These are phyloP conservation scores for Lupinus albus DNA, from an alignment of 306 rosid genomes.

Conservation along the genomic window DNA sequence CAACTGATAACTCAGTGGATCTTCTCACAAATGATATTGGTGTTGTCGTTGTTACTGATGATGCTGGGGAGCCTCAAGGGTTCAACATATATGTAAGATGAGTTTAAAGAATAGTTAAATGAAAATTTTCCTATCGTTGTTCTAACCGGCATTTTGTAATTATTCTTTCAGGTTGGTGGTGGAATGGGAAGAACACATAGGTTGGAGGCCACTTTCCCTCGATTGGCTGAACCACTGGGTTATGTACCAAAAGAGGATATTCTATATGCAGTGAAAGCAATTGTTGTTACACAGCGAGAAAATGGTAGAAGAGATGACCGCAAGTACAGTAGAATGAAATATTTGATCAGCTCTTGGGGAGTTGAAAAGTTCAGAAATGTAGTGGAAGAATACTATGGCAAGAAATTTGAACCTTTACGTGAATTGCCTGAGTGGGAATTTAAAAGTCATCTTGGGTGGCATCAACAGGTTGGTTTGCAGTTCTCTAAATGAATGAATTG, in stretches of 20 bases:
- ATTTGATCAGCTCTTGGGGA: constrained; percentile 93
- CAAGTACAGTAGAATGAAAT: constrained; percentile 92
- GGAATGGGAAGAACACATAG: constrained; percentile 99
- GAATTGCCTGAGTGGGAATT: constrained; percentile 91
- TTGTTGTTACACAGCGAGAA: constrained; percentile 93
- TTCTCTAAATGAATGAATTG: constrained; percentile 37
- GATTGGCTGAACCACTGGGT: constrained; percentile 85
- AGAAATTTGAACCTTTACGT: constrained; percentile 79
- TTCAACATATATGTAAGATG: constrained; percentile 87
- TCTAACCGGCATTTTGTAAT: constrained; percentile 37
- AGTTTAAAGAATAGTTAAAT: constrained; percentile 15
- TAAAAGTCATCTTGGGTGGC: constrained; percentile 95
- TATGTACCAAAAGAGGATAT: constrained; percentile 95
- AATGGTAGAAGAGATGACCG: constrained; percentile 98
- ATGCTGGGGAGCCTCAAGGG: constrained; percentile 84
- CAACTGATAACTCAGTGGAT: constrained; percentile 94
- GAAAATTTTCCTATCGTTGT: constrained; percentile 19
- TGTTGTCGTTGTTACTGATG: constrained; percentile 77
- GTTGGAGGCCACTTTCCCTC: constrained; percentile 82
- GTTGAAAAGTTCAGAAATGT: constrained; percentile 84
- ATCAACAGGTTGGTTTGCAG: constrained; percentile 94
- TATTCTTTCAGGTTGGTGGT: constrained; percentile 86
- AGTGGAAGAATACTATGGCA: constrained; percentile 84
- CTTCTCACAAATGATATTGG: constrained; percentile 92
- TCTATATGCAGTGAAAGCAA: constrained; percentile 89